These are phyloP conservation scores for Haberlea rhodopensis DNA, from an alignment of 257 asterid genomes.

Conservation along the genomic window DNA sequence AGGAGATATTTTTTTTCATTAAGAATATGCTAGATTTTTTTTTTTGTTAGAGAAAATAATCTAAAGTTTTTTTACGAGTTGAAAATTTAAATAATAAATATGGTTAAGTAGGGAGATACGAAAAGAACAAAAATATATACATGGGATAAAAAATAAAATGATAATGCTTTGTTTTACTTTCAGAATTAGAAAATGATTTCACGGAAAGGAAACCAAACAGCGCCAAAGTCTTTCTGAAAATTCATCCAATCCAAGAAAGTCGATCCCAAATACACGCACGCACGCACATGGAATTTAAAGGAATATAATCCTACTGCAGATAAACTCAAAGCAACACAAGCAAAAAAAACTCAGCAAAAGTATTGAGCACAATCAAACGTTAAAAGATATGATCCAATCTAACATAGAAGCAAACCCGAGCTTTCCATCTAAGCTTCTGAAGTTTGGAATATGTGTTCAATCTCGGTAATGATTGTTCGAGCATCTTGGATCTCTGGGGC, in stretches of 20 bases:
- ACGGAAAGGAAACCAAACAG: no score
- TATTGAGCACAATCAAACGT: not conserved
- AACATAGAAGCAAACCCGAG: conserved; percentile 3
- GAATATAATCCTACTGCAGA: not conserved
- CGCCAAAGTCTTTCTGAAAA: not conserved
- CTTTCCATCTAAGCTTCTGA: conserved; percentile 33
- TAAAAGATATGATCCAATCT: not conserved
- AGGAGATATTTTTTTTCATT: no score
- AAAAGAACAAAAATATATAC: no score
- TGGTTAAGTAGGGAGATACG: not conserved
- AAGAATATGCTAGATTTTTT: no score
- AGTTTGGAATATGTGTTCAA: conserved; percentile 52
- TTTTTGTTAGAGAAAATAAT: no score
- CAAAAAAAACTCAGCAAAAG: no score
- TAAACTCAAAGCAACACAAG: not conserved
- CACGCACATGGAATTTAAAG: no score
- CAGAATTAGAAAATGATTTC: not conserved
- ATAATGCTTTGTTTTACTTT: no score
- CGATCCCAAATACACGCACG: not conserved
- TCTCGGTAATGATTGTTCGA: conserved; percentile 46
- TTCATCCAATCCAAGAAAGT: not conserved
- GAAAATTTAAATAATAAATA: not conserved
- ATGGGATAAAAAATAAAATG: no score
- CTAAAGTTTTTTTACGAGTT: no score
- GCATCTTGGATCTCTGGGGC: conserved; percentile 79